phyloP scores from a whole-genome alignment of 2,329 filamentous ascomycete genomes.

The Paraphoma sp. region DNA sequence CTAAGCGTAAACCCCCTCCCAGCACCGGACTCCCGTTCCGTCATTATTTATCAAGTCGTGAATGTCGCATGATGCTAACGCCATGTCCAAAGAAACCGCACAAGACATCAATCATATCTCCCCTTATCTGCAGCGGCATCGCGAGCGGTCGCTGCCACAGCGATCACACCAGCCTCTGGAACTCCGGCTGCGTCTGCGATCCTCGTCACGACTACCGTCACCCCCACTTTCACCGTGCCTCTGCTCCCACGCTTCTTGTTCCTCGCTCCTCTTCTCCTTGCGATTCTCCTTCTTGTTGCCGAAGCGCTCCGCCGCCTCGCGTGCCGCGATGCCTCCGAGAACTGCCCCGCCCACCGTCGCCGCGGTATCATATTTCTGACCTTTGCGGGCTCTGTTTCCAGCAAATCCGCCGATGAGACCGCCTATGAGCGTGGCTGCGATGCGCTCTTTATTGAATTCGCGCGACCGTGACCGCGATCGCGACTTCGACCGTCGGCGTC shows the following conservation, averaged over 20 bases:
- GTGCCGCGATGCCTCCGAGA: constrained; percentile 41
- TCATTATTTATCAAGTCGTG: neutral
- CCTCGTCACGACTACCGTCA: constrained; percentile 15
- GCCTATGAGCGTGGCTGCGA: constrained; percentile 37
- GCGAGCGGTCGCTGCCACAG: constrained; percentile 1
- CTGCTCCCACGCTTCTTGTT: constrained; percentile 10
- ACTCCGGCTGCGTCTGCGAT: constrained; percentile 9
- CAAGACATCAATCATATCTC: neutral
- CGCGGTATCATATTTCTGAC: constrained; percentile 36
- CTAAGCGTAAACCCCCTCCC: neutral
- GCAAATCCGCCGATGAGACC: constrained; percentile 43
- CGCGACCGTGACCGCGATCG: constrained; percentile 27
- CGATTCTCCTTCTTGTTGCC: constrained; percentile 17
- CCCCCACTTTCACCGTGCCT: constrained; percentile 21
- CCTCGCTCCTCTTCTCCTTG: constrained; percentile 5
- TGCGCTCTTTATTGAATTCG: constrained; percentile 20
- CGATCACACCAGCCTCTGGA: constrained; percentile 4
- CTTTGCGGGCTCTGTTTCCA: constrained; percentile 30
- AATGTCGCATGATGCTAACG: neutral
- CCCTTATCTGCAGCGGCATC: constrained; percentile 3
- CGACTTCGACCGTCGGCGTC: constrained; percentile 15
- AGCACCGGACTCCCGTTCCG: neutral
- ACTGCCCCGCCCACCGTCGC: constrained; percentile 45
- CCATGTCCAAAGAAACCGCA: neutral
- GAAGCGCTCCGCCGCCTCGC: constrained; percentile 31